Base-by-base conservation (phyloP, 2,329 filamentous ascomycete genomes). In the Anthostomella pinea region DNA sequence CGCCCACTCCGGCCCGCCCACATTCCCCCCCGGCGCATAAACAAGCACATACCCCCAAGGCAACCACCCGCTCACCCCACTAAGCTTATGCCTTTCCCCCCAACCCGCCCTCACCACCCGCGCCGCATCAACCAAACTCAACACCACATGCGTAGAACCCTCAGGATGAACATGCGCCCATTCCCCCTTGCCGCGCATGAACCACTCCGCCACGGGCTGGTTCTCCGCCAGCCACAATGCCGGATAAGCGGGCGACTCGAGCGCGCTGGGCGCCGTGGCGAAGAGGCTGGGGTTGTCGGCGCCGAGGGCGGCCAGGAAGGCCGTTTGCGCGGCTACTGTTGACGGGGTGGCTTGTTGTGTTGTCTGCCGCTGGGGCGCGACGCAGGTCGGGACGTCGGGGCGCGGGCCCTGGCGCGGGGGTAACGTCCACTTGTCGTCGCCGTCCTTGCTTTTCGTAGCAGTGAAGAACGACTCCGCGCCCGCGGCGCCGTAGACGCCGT, bases 351-450 rank as follows among this genome's bases (percentile, higher is more conserved):
- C 55, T 0, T 20, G 28, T 18, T 61, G 51, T 3, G 42, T 55
- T 4, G 48, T 58, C 52, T 68, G 66, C 2, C 66, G 59, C 51
- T 68, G 66, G 8, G 66, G 66, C 8, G 58, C 57, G 3, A 63
- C 55, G 39, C 59, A 61, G 1, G 39, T 24, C 0, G 64, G 65
- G 7, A 68, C 58, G 1, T 28, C 36, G 3, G 65, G 65, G 2
- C 61, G 51, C 6, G 36, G 18, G 3, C 54, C 53, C 6, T 7
- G 10, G 10, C 58, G 54, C 10, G 14, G 30, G 2, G 51, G 21
- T n/a, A n/a, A n/a, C n/a, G n/a, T n/a, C n/a, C n/a, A n/a, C n/a
- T n/a, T n/a, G n/a, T n/a, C n/a, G n/a, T n/a, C n/a, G n/a, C n/a
- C n/a, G n/a, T n/a, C n/a, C n/a, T n/a, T n/a, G n/a, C n/a, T n/a